Evolutionary conservation across 768 basidiomycete genomes (phyloP), one percentile per base, ranked within the genome.

Genomic region (Mycena olivaceomarginata): DNA sequence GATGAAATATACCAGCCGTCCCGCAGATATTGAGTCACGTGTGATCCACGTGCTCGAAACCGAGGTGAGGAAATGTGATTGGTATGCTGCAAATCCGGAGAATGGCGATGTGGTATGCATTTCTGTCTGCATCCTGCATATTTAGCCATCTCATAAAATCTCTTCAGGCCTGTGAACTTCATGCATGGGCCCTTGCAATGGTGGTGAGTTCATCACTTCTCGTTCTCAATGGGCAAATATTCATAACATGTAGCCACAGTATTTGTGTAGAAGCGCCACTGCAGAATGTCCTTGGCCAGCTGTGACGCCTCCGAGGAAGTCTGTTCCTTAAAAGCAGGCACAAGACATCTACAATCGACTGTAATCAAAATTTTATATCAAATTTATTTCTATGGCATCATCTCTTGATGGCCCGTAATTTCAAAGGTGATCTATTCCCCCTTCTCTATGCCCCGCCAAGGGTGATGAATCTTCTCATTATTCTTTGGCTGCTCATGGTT

Each of bases 401-500:
- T n/a, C n/a, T n/a, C n/a, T n/a, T n/a, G n/a, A 8, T 8, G 4
- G 4, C 4, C 13, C 46, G 6, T 8, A 6, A 48, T 48, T 48
- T 48, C 46, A 48, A 48, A 48, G 12, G n/a, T n/a, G n/a, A n/a
- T n/a, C n/a, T n/a, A n/a, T n/a, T n/a, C n/a, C n/a, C n/a, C n/a
- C n/a, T n/a, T n/a, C n/a, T n/a, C n/a, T n/a, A n/a, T 48, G 18
- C 46, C 12, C 46, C 18, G 46, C 46, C 6, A 9, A 3, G 46
- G 46, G 18, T 16, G 4, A 16, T 16, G 6, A 48, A 48, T 48
- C 46, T 63, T 8, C 18, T 39, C 37, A 70, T 82, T 12, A 75
- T 39, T 86, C 59, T 78, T 80, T 12, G 72, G 75, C 2, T 43
- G 84, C 9, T 87, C 84, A 84, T 77, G 83, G 13, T 85, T 81